Evolutionary conservation across 352 stramenopile genomes (phyloP), one percentile per base, ranked within the genome.

Genomic region (Phytopythium mirpurense): DNA sequence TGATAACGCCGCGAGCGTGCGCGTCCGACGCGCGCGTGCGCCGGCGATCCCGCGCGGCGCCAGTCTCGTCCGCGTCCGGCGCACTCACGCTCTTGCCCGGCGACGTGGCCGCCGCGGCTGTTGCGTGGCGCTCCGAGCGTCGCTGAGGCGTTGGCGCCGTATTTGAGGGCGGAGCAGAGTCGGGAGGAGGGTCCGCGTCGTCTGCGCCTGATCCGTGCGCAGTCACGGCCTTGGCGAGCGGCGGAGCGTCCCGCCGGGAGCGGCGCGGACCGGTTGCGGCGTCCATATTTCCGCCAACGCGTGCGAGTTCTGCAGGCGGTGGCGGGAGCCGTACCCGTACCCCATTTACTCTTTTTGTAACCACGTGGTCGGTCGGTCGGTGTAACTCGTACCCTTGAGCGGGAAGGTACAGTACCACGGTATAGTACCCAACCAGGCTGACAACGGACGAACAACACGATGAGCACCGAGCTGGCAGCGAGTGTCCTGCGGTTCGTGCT

Each of bases 401-500:
- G n/a, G n/a, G n/a, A n/a, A n/a, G n/a, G n/a, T n/a, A n/a, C n/a
- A n/a, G n/a, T n/a, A n/a, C n/a, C n/a, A n/a, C n/a, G n/a, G n/a
- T n/a, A n/a, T n/a, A n/a, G n/a, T n/a, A n/a, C n/a, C n/a, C n/a
- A n/a, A n/a, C n/a, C n/a, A n/a, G n/a, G n/a, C n/a, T n/a, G n/a
- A n/a, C n/a, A n/a, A n/a, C n/a, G n/a, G n/a, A n/a, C n/a, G n/a
- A n/a, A 41, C 36, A 12, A 14, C 41, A 34, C 19, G 5, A 74
- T 75, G 67, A 70, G 54, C 55, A 53, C 57, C 12, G 34, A 26
- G 15, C 15, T 70, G 2, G 64, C 56, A 11, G 68, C 58, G 10
- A 82, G 63, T 45, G 63, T 88, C 48, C 52, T 88, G 38, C 63
- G 49, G 36, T 58, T 49, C 21, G 78, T 83, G 51, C 58, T 74